A percentile compares a stretch with the other conserved stretches of the same genome.
Conservation (phyloP, 441 rosid species). For the Flueggea neowawraea region DNA sequence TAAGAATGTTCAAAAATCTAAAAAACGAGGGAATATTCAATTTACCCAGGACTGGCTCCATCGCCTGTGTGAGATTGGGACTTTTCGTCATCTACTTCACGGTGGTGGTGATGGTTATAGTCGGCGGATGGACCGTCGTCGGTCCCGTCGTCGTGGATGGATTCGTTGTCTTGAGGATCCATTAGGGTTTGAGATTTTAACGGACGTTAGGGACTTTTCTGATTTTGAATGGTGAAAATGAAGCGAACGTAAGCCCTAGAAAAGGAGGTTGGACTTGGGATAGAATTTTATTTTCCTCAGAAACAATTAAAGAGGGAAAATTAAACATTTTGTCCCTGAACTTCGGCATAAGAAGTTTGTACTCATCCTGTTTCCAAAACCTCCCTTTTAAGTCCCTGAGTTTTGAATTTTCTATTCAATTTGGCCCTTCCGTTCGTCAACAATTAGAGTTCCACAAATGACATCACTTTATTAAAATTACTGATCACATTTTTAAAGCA, state of each 20-base stretch:
- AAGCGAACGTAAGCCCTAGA: background rate
- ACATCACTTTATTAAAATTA: no score
- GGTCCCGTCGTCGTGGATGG: slow-evolving; percentile 30
- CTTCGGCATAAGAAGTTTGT: no score
- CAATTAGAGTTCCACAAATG: no score
- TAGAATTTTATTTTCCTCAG: no score
- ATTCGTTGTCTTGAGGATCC: slow-evolving; percentile 50
- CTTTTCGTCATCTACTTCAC: slow-evolving; percentile 42
- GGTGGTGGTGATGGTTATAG: slow-evolving; percentile 19
- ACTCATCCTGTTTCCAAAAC: no score
- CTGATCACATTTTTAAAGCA: no score
- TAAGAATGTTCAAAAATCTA: background rate
- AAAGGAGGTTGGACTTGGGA: background rate
- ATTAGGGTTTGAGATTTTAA: slow-evolving; percentile 18
- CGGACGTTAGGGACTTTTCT: background rate
- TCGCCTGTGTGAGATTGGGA: slow-evolving; percentile 58
- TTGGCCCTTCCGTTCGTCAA: no score
- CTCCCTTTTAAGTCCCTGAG: no score
- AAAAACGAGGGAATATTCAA: slow-evolving; percentile 1
- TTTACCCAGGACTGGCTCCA: slow-evolving; percentile 76
- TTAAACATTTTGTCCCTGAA: no score
- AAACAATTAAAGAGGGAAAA: no score
- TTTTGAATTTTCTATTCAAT: no score
- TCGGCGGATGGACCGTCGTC: slow-evolving; percentile 35
- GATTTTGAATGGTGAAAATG: background rate